Base-by-base conservation (phyloP, 345 rosid species). In the Cardamine occulta region DNA sequence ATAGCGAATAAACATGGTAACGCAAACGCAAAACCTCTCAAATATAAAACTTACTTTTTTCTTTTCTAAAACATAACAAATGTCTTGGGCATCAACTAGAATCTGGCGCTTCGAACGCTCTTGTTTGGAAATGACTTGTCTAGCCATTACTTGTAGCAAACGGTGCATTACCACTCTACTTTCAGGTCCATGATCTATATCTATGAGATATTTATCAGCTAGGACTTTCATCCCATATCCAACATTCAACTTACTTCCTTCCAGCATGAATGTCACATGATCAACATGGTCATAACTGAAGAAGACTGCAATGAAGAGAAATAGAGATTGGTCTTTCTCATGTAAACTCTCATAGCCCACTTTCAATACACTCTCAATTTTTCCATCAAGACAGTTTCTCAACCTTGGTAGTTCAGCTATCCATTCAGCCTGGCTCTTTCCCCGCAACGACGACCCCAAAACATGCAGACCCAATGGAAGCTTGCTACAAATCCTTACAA, bases 121-220 rank as follows among this genome's bases (percentile, higher is more conserved):
- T 67, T 76, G 68, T 29, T 12, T 17, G 0, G 9, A 70, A 39
- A 66, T 53, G 47, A 67, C 55, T 32, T 66, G 28, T 37, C 42
- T 7, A 17, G 74, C 80, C 82, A 82, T 57, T n/a, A 57, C 32
- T 55, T 62, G 72, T 12, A 77, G 57, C 66, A 74, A 63, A 62
- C 18, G 37, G 59, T 83, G 82, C 72, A 83, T 67, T 57, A 31
- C 23, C 23, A 29, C 62, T 26, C 0, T 1, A 6, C 1, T 0
- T 1, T 7, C 35, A n/a, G n/a, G n/a, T n/a, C n/a, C n/a, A n/a
- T n/a, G n/a, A n/a, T n/a, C n/a, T n/a, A 26, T 1, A 3, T 55
- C 19, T 55, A 55, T 28, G 37, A 55, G 60, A 55, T 0, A 0
- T 14, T 3, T 83, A 4, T 80, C 62, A 0, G 58, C 0, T 0